Evolutionary conservation across 345 rosid species (phyloP), one percentile per base, ranked within the genome.

Genomic region (Iberis pinnata): DNA sequence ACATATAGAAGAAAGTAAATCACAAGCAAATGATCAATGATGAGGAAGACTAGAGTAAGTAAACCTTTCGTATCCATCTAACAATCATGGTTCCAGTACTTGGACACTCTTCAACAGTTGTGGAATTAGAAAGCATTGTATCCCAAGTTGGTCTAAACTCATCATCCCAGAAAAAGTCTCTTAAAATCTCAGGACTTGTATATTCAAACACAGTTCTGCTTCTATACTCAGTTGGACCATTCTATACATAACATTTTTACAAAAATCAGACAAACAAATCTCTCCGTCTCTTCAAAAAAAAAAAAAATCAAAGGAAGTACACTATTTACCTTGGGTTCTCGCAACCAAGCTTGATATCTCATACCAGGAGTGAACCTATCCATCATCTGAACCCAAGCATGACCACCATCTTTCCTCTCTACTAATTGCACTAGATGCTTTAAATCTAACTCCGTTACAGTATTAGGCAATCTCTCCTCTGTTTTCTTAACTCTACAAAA

Each of bases 151-250:
- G 61, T 49, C 90, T 74, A 55, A 82, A 88, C 43, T 73, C 83
- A 54, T 84, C 86, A 17, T 84, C 97, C 97, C 93, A 83, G 50
- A 81, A 89, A 53, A 86, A 86, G 60, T 83, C 93, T 65, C 89
- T 81, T 65, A 83, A 69, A 44, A 64, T 38, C 72, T 76, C 82
- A 8, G 97, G 76, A 1, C 76, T 63, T 37, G 81, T 83, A 71
- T 83, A 76, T 68, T 89, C 95, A 48, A 83, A 80, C 19, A 86
- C 70, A 0, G 89, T 86, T 49, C 73, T 61, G 56, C 74, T 76
- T 14, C 79, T 82, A 56, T 81, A 86, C 39, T 81, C 80, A 18
- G 93, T 80, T 53, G 97, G 97, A 48, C 86, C 84, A 45, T 33
- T 78, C 92, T 83, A 62, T n/a, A 26, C 29, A 26, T 4, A 4